Percentiles rank a stretch among this genome's conserved stretches.
Conservation (phyloP, 768 basidiomycete genomes). For the Hygrocybe coccinea region DNA sequence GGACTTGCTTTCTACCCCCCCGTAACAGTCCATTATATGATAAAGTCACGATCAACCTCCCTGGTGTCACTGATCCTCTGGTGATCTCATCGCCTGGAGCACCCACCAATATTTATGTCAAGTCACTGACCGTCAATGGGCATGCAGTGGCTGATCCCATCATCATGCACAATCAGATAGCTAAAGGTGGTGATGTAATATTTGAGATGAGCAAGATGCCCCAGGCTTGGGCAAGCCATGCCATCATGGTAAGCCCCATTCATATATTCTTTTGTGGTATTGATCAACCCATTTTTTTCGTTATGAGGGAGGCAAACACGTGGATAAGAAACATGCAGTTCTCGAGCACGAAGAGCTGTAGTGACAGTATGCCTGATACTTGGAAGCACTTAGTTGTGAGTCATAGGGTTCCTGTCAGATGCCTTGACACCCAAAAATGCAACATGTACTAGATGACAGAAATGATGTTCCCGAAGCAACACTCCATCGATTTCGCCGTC, state of each 20-base stretch:
- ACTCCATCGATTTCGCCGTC: too few species aligned
- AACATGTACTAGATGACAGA: too few species aligned
- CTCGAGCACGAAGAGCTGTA: not conserved
- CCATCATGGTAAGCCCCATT: not conserved
- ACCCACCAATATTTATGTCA: constrained; percentile 54
- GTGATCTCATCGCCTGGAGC: constrained; percentile 56
- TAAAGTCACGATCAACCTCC: constrained; percentile 52
- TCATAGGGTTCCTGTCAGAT: too few species aligned
- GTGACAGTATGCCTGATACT: too few species aligned
- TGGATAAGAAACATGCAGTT: not conserved
- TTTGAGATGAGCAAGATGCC: constrained; percentile 62
- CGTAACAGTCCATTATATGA: constrained; percentile 45
- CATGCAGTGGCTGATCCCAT: constrained; percentile 38
- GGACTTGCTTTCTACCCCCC: not conserved
- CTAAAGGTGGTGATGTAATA: constrained; percentile 48
- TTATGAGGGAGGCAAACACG: not conserved
- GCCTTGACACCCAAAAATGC: too few species aligned
- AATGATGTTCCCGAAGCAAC: too few species aligned
- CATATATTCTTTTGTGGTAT: not conserved
- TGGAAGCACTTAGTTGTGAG: too few species aligned
- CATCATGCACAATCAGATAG: constrained; percentile 59
- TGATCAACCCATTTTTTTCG: not conserved
- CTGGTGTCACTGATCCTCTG: constrained; percentile 36
- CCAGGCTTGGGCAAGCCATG: constrained; percentile 17
- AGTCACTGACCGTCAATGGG: constrained; percentile 55